Percentiles rank a stretch among this genome's conserved stretches.
Conservation (phyloP, 306 rosid genomes). For the Ceratonia siliqua region DNA sequence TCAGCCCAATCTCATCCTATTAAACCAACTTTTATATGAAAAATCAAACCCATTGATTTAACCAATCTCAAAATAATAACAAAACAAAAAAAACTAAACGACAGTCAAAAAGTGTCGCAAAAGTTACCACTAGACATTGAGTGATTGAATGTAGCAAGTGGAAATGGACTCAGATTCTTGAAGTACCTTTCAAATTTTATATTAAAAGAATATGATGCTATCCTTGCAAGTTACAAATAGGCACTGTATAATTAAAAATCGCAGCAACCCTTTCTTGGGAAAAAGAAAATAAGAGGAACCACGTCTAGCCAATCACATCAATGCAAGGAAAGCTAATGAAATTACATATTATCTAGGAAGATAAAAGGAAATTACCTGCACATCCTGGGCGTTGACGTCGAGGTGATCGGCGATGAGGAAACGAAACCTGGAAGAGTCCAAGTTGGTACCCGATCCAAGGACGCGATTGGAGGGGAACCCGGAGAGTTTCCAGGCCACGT, state of each 20-base stretch:
- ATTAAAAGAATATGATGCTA: neutral
- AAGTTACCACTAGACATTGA: too few relatives aligned
- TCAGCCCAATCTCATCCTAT: too few relatives aligned
- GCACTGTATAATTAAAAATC: too few relatives aligned
- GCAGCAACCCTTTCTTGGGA: neutral
- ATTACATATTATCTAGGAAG: neutral
- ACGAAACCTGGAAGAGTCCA: conserved; percentile 87
- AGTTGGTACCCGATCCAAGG: conserved; percentile 90
- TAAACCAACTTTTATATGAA: too few relatives aligned
- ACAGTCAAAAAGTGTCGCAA: too few relatives aligned
- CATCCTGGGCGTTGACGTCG: conserved; percentile 91
- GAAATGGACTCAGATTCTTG: too few relatives aligned
- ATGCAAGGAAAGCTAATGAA: neutral
- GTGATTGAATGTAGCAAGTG: too few relatives aligned
- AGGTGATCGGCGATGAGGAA: conserved; percentile 94
- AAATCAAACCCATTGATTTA: too few relatives aligned
- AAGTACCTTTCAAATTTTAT: neutral
- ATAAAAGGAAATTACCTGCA: conserved; percentile 51
- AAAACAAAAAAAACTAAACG: too few relatives aligned
- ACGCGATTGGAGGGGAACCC: conserved; percentile 88
- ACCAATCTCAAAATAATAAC: too few relatives aligned
- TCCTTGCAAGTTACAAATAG: too few relatives aligned
- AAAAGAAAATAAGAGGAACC: neutral
- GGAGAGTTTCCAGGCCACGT: conserved; percentile 88
- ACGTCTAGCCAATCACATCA: neutral